Evolutionary conservation across 2,329 filamentous ascomycete species (phyloP).

Genomic region (Phaeosphaeria sp.): DNA sequence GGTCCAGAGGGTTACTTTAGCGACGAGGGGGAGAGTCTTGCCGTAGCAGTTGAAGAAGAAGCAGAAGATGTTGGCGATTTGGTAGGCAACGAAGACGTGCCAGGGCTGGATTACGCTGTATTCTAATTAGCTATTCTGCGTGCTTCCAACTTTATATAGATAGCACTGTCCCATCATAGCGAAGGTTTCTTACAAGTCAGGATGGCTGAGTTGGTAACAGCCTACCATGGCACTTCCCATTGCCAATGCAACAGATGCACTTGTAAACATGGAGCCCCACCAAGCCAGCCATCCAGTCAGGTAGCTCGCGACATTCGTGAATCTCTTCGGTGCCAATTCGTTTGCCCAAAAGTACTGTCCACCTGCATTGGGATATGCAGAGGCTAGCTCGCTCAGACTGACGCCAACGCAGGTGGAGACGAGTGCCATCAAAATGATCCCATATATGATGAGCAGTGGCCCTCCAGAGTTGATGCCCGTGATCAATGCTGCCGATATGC

Average conservation of each 20-base stretch:
- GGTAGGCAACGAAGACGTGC: constrained; percentile 54
- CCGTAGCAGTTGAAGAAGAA: constrained; percentile 58
- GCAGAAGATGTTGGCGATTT: constrained; percentile 56
- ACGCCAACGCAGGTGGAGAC: constrained; percentile 56
- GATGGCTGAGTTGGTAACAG: constrained; percentile 60
- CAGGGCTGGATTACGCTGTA: constrained; percentile 41
- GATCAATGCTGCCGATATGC: constrained; percentile 56
- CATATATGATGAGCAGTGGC: constrained; percentile 57
- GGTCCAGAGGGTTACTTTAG: constrained; percentile 53
- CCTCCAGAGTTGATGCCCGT: constrained; percentile 60
- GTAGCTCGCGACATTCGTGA: constrained; percentile 55
- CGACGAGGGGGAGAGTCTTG: constrained; percentile 47
- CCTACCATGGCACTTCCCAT: constrained; percentile 58
- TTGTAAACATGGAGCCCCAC: constrained; percentile 62
- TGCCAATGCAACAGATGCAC: constrained; percentile 59
- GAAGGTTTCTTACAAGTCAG: constrained; percentile 55
- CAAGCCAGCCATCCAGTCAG: constrained; percentile 60
- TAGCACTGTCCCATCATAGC: background rate
- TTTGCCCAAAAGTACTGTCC: constrained; percentile 61
- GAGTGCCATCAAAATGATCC: constrained; percentile 55
- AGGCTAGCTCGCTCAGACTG: constrained; percentile 56
- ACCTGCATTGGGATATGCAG: constrained; percentile 58
- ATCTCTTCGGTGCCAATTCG: constrained; percentile 55
- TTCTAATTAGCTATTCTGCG: background rate
- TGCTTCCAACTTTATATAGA: background rate